Evolutionary conservation across 108 stramenopile species (phyloP).

Genomic region (Conticribra guillardii): DNA sequence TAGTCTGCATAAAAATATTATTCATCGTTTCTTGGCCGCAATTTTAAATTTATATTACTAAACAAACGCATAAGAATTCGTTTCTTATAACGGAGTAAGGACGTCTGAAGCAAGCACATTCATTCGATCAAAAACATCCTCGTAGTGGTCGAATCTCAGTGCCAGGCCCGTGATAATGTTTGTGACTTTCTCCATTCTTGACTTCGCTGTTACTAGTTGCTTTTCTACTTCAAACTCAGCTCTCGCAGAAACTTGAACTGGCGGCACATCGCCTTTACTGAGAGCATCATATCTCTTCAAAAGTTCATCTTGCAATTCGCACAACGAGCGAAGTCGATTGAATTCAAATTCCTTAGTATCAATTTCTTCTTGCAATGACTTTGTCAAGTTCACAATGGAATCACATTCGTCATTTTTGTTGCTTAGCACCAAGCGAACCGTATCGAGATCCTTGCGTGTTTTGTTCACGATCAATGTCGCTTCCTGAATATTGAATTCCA

Average conservation of each 20-base stretch:
- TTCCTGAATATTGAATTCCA: slow-evolving; percentile 10
- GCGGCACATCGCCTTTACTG: slow-evolving; percentile 25
- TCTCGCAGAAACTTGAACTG: slow-evolving; percentile 15
- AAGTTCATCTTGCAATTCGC: slow-evolving; percentile 22
- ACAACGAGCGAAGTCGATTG: slow-evolving; percentile 23
- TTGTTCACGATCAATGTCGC: slow-evolving; percentile 1
- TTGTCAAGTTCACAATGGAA: neutral
- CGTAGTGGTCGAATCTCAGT: slow-evolving; percentile 27
- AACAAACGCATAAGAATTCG: neutral
- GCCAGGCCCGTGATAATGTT: slow-evolving; percentile 38
- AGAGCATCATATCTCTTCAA: slow-evolving; percentile 36
- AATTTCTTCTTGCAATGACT: slow-evolving; percentile 20
- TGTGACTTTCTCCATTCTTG: slow-evolving; percentile 26
- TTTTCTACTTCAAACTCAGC: slow-evolving; percentile 28
- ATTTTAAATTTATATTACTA: neutral
- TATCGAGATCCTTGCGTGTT: slow-evolving; percentile 12
- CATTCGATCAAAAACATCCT: slow-evolving; percentile 44
- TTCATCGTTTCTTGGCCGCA: too few species aligned
- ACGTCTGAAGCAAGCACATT: slow-evolving; percentile 14
- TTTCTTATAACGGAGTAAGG: neutral
- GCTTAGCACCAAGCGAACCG: slow-evolving; percentile 11
- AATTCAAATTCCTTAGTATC: slow-evolving; percentile 28
- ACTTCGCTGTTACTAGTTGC: slow-evolving; percentile 12
- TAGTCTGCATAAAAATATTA: too few species aligned
- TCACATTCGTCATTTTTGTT: neutral